Evolutionary conservation across 139 green algal genomes (phyloP).

Genomic region (Micractinium sp.): DNA sequence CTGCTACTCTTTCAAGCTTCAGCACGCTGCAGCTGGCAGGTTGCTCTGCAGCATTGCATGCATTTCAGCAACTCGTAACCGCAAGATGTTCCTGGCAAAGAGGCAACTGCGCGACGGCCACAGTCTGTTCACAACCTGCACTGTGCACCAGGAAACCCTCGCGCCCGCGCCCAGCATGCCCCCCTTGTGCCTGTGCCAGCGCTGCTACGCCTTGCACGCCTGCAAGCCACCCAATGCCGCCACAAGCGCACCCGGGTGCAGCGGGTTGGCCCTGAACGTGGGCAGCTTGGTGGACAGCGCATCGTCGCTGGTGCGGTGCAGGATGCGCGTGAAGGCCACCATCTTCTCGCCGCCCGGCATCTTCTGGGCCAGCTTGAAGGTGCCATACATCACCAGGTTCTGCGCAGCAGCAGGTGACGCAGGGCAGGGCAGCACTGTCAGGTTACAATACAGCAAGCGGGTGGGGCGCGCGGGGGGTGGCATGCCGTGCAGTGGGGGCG

Average conservation of each 20-base stretch:
- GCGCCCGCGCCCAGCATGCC: too few species aligned
- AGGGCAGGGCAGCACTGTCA: too few species aligned
- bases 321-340: conserved; percentile 86
- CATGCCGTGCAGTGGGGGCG: too few species aligned
- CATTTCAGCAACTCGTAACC: not conserved
- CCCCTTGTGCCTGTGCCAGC: too few species aligned
- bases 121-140: not conserved
- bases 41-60: not conserved
- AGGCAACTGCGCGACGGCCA: too few species aligned
- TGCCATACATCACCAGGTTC: conserved; percentile 73
- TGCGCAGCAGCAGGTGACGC: not conserved
- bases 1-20: too few species aligned
- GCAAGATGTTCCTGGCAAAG: too few species aligned
- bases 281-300: conserved; percentile 76
- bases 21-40: too few species aligned
- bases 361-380: conserved; percentile 76
- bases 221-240: not conserved
- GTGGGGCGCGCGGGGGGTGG: too few species aligned
- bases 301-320: conserved; percentile 81
- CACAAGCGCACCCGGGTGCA: conserved; percentile 39
- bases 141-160: too few species aligned
- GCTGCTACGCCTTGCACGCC: too few species aligned
- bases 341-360: conserved; percentile 78
- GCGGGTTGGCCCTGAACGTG: conserved; percentile 57
- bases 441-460: too few species aligned